phyloP scores from a whole-genome alignment of 768 basidiomycete species.

The Termitomyces sp. region DNA sequence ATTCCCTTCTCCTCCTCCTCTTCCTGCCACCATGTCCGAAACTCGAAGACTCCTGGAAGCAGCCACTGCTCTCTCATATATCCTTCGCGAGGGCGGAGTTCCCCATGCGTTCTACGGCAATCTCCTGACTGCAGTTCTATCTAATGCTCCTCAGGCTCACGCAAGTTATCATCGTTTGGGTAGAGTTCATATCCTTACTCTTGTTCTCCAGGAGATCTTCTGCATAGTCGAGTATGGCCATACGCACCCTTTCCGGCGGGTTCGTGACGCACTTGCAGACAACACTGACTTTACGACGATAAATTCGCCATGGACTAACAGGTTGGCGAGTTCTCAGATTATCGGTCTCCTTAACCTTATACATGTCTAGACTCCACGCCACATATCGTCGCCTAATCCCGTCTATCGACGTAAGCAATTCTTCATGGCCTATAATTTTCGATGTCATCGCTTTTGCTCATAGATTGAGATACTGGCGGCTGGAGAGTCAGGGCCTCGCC shows the following conservation, averaged over 20 bases:
- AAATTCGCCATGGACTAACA: conserved; percentile 83
- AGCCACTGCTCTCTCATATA: conserved; percentile 66
- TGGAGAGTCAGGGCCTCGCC: conserved; percentile 78
- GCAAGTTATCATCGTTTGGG: conserved; percentile 36
- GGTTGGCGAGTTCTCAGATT: conserved; percentile 39
- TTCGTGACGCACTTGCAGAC: conserved; percentile 69
- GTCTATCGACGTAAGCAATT: conserved; percentile 61
- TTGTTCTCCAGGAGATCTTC: conserved; percentile 62
- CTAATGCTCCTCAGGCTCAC: conserved; percentile 62
- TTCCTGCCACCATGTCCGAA: conserved; percentile 53
- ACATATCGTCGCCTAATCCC: conserved; percentile 77
- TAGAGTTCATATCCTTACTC: conserved; percentile 11
- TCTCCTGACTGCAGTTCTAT: conserved; percentile 65
- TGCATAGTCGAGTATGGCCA: conserved; percentile 81
- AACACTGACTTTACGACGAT: conserved; percentile 63
- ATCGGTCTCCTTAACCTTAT: conserved; percentile 8
- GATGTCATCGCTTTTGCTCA: conserved; percentile 7
- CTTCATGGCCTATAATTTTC: background rate
- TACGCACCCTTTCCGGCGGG: conserved; percentile 73
- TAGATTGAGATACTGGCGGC: conserved; percentile 84
- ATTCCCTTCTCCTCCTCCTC: conserved; percentile 29
- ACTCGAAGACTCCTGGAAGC: conserved; percentile 75
- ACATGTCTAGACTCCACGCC: conserved; percentile 56
- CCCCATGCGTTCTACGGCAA: conserved; percentile 84
- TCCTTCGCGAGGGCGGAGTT: conserved; percentile 53